A percentile compares a stretch with the other conserved stretches of the same genome.
These are phyloP conservation scores for Ajuga chamaepitys DNA, from an alignment of 257 asterid genomes.

Conservation along the genomic window DNA sequence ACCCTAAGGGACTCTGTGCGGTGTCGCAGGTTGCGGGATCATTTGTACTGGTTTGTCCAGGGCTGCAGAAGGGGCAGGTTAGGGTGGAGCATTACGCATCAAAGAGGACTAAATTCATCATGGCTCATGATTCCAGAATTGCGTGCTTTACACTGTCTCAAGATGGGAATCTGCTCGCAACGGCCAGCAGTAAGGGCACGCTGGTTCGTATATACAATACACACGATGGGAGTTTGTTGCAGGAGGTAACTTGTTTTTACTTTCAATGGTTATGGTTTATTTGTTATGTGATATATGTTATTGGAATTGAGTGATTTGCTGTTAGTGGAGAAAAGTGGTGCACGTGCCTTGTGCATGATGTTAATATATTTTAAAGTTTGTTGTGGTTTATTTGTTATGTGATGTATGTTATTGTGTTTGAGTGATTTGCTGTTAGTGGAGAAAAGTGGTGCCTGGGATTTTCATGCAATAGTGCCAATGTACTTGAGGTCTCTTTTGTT, in stretches of 20 bases:
- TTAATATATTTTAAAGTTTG: too few species aligned
- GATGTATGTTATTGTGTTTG: too few species aligned
- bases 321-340: not conserved
- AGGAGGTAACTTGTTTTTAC: constrained; percentile 47
- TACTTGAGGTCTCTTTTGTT: not conserved
- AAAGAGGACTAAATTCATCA: constrained; percentile 62
- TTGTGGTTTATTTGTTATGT: not conserved
- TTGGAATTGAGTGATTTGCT: constrained; percentile 3
- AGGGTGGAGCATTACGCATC: constrained; percentile 78
- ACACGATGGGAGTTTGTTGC: constrained; percentile 74
- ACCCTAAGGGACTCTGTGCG: constrained; percentile 81
- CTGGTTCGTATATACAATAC: constrained; percentile 68
- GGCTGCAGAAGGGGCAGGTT: constrained; percentile 80
- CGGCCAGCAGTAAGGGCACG: constrained; percentile 87
- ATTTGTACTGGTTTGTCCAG: constrained; percentile 79
- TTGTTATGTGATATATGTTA: not conserved
- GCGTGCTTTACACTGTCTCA: constrained; percentile 66
- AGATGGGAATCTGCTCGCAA: constrained; percentile 79
- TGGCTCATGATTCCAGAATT: constrained; percentile 76
- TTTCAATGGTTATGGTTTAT: not conserved
- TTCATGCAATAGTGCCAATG: constrained; percentile 4
- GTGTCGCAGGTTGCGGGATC: constrained; percentile 73
- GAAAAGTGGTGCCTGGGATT: not conserved
- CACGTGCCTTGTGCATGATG: too few species aligned
- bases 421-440: too few species aligned